phyloP scores from a whole-genome alignment of 2,329 filamentous ascomycete genomes.

The Escovopsis sp. region DNA sequence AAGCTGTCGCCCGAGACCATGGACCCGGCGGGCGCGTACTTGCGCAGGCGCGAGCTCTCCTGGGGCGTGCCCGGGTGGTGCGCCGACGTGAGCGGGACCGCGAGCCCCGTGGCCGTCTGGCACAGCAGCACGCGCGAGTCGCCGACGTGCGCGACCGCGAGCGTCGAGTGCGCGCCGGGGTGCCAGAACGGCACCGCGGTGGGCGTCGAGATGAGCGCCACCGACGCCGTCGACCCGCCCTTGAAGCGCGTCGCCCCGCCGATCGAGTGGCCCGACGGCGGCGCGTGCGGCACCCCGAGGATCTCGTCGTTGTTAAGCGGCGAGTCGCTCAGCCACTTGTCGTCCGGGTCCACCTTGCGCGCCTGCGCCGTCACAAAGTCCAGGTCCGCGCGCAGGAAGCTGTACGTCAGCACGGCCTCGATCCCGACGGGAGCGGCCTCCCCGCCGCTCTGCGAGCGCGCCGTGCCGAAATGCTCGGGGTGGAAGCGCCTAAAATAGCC shows the following conservation, averaged over 20 bases:
- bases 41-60: conserved; percentile 69
- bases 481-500: conserved; percentile 90
- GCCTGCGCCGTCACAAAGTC: conserved; percentile 90
- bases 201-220: conserved; percentile 83
- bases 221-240: conserved; percentile 82
- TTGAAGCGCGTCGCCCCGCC: conserved; percentile 70
- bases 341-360: conserved; percentile 59
- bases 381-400: conserved; percentile 84
- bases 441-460: conserved; percentile 12
- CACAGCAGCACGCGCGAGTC: conserved; percentile 87
- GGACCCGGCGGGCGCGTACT: conserved; percentile 57
- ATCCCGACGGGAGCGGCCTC: conserved; percentile 37
- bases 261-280: conserved; percentile 46
- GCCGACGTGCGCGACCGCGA: conserved; percentile 81
- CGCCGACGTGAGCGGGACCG: conserved; percentile 72
- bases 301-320: conserved; percentile 79
- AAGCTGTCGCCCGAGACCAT: conserved; percentile 87
- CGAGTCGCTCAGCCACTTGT: conserved; percentile 54
- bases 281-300: conserved; percentile 44
- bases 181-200: conserved; percentile 93
- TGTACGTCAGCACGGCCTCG: conserved; percentile 73
- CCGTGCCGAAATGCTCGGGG: conserved; percentile 55
- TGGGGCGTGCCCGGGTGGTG: conserved; percentile 83
- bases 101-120: conserved; percentile 66
- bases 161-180: conserved; percentile 66